phyloP scores from a whole-genome alignment of 352 stramenopile species.

The Phytophthora syringae region DNA sequence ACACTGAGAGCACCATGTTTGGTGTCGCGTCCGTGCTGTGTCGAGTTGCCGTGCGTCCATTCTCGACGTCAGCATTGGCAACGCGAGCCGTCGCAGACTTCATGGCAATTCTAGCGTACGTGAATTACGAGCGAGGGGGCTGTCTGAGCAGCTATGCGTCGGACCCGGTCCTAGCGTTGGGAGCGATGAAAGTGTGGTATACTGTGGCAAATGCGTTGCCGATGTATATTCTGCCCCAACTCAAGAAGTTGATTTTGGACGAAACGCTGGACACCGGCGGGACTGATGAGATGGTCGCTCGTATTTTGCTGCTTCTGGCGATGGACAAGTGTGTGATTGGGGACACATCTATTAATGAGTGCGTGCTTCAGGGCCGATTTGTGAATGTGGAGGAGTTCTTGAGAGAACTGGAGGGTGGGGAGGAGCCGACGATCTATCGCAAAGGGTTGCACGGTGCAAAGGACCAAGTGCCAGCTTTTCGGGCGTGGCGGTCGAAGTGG shows the following conservation, averaged over 20 bases:
- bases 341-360: background rate
- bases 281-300: slow-evolving; percentile 10
- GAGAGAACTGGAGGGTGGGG: background rate
- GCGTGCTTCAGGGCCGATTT: background rate
- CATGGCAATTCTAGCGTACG: slow-evolving; percentile 12
- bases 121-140: slow-evolving; percentile 11
- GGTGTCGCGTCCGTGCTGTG: slow-evolving; percentile 18
- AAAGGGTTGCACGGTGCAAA: background rate
- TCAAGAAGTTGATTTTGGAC: slow-evolving; percentile 13
- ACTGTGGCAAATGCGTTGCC: background rate
- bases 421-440: background rate
- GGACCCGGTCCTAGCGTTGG: slow-evolving; percentile 13
- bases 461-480: background rate
- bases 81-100: slow-evolving; percentile 19
- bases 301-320: slow-evolving; percentile 12
- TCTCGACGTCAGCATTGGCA: slow-evolving; percentile 3
- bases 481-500: slow-evolving; percentile 17
- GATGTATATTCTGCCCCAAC: slow-evolving; percentile 5
- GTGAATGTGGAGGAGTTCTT: slow-evolving; percentile 7
- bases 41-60: slow-evolving; percentile 2
- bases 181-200: slow-evolving; percentile 15
- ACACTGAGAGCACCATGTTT: slow-evolving; percentile 9
- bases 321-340: slow-evolving; percentile 13
- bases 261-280: slow-evolving; percentile 7
- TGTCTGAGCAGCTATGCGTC: slow-evolving; percentile 14